phyloP scores from a whole-genome alignment of 441 rosid species.

The Francoa sonchifolia region DNA sequence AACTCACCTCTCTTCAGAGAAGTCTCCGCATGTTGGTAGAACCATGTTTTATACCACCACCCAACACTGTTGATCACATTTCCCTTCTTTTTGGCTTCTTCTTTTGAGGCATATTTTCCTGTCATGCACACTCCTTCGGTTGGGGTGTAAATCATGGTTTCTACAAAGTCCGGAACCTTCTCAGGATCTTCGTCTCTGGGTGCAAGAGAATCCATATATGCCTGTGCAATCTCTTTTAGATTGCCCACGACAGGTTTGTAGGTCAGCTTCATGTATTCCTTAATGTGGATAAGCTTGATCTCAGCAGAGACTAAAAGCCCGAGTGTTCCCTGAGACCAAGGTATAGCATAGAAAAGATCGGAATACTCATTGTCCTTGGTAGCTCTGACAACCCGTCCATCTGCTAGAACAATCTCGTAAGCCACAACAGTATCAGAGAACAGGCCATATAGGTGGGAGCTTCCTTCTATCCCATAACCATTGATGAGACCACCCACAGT shows the following conservation, averaged over 20 bases:
- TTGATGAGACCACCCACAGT: constrained; percentile 98
- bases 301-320: constrained; percentile 91
- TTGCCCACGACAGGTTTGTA: constrained; percentile 74
- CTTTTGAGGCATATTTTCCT: constrained; percentile 83
- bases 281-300: constrained; percentile 72
- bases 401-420: constrained; percentile 80
- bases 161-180: constrained; percentile 91
- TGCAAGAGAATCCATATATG: constrained; percentile 68
- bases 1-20: constrained; percentile 81
- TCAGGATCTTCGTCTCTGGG: constrained; percentile 64
- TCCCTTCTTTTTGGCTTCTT: constrained; percentile 87
- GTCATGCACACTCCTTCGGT: constrained; percentile 87
- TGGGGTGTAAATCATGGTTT: constrained; percentile 65
- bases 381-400: constrained; percentile 80
- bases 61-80: constrained; percentile 71
- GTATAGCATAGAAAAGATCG: constrained; percentile 82
- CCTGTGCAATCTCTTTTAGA: constrained; percentile 64
- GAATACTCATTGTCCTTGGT: constrained; percentile 86
- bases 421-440: constrained; percentile 95
- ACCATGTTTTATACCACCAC: constrained; percentile 99
- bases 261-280: constrained; percentile 90
- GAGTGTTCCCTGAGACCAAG: constrained; percentile 96
- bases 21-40: constrained; percentile 82
- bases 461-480: constrained; percentile 97
- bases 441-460: constrained; percentile 90